phyloP scores from a whole-genome alignment of 345 rosid species.

The Hibiscus tridactylites region DNA sequence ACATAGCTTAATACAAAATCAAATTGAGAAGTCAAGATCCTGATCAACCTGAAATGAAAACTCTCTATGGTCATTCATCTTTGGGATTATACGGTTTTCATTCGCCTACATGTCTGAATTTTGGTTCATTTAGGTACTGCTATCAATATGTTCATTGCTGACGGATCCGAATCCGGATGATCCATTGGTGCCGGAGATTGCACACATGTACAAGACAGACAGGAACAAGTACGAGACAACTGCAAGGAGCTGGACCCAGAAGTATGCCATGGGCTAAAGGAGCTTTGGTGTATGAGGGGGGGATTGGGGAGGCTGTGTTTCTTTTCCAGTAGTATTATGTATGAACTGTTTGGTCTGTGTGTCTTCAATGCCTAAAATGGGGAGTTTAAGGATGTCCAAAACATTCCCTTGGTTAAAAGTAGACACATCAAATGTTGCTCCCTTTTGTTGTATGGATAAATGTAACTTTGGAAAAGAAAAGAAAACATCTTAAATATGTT shows the following conservation, averaged over 20 bases:
- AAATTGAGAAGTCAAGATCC: no score
- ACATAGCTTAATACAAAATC: no score
- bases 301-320: conserved; percentile 13
- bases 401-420: conserved; percentile 8
- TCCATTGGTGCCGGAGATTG: conserved; percentile 93
- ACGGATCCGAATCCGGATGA: conserved; percentile 97
- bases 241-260: conserved; percentile 99
- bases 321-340: conserved; percentile 24
- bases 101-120: background rate
- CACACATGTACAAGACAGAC: conserved; percentile 97
- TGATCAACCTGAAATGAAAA: background rate
- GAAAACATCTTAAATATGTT: no score
- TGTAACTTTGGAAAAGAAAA: background rate
- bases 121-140: conserved; percentile 46
- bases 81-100: background rate
- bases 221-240: conserved; percentile 86
- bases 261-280: conserved; percentile 93
- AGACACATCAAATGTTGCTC: conserved; percentile 15
- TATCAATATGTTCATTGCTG: conserved; percentile 86
- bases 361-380: conserved; percentile 25
- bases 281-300: conserved; percentile 15
- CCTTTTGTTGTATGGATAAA: conserved; percentile 28
- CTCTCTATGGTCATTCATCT: background rate
- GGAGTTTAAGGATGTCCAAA: conserved; percentile 15
- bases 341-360: conserved; percentile 25